Percentiles rank a stretch among this genome's conserved stretches.
These are phyloP conservation scores for Clarireedia homoeocarpa DNA, from an alignment of 2,329 filamentous ascomycete genomes.

Conservation along the genomic window DNA sequence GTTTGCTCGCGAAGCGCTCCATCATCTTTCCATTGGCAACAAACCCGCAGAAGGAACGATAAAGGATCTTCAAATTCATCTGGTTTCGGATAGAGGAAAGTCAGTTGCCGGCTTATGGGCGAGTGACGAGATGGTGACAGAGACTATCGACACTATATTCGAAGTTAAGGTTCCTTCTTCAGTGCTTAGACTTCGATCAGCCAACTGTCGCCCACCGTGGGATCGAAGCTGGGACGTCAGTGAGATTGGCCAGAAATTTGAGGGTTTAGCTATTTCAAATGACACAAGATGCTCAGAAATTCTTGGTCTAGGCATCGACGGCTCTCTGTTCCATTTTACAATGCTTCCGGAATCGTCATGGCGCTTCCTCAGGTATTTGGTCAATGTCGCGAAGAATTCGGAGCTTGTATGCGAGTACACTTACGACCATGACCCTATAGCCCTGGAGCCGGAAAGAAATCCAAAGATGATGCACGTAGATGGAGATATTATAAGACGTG, in stretches of 20 bases:
- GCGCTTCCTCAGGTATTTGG: conserved; percentile 63
- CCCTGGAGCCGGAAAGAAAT: conserved; percentile 33
- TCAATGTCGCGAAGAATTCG: conserved; percentile 54
- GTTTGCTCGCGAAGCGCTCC: conserved; percentile 26
- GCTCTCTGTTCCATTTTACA: conserved; percentile 61
- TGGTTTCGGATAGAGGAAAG: conserved; percentile 28
- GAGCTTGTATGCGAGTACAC: conserved; percentile 42
- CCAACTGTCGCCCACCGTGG: conserved; percentile 37
- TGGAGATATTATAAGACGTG: conserved; percentile 54
- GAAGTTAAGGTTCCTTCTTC: conserved; percentile 48
- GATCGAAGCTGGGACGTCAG: conserved; percentile 17
- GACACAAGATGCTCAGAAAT: conserved; percentile 33
- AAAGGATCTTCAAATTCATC: conserved; percentile 14
- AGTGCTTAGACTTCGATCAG: conserved; percentile 47
- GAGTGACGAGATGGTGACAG: conserved; percentile 21
- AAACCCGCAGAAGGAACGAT: not conserved
- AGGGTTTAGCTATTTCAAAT: not conserved
- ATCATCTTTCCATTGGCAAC: conserved; percentile 14
- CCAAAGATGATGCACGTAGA: conserved; percentile 54
- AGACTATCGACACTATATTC: conserved; percentile 37
- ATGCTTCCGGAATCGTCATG: conserved; percentile 55
- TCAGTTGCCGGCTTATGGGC: conserved; percentile 27
- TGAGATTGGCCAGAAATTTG: not conserved
- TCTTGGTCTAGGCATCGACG: conserved; percentile 61
- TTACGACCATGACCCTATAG: conserved; percentile 22